Evolutionary conservation across 1,139 yeast species (phyloP).

Genomic region (Candida gigantensis): DNA sequence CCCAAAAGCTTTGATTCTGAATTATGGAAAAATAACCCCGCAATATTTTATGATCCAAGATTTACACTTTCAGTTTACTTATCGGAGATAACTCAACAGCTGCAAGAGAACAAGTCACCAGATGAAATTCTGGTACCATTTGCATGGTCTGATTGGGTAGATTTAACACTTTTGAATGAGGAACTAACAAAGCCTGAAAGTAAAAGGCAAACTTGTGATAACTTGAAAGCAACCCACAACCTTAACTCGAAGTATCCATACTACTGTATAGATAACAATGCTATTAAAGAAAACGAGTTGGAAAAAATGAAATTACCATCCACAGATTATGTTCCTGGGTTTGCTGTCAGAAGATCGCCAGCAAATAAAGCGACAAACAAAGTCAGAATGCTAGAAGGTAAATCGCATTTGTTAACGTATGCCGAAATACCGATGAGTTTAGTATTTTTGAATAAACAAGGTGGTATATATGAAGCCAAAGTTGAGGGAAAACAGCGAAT

Average conservation of each 20-base stretch:
- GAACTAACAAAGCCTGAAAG: constrained; percentile 36
- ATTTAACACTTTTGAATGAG: constrained; percentile 34
- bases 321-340: constrained; percentile 37
- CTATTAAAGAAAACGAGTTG: constrained; percentile 27
- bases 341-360: constrained; percentile 37
- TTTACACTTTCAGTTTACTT: constrained; percentile 25
- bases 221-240: constrained; percentile 25
- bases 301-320: constrained; percentile 18
- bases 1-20: no score
- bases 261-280: constrained; percentile 26
- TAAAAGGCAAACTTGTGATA: constrained; percentile 36
- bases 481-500: constrained; percentile 20
- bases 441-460: constrained; percentile 24
- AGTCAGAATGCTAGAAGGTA: constrained; percentile 41
- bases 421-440: constrained; percentile 30
- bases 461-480: constrained; percentile 32
- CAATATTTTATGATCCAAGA: constrained; percentile 25
- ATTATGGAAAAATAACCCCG: constrained; percentile 18
- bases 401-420: constrained; percentile 47
- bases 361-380: constrained; percentile 29
- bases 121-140: constrained; percentile 33
- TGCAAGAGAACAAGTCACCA: constrained; percentile 15
- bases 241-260: constrained; percentile 19
- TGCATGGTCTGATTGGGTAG: constrained; percentile 33
- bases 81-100: constrained; percentile 17